Evolutionary conservation across 2,329 filamentous ascomycete genomes (phyloP), one percentile per base, ranked within the genome.

Genomic region (Cadophora sp.): DNA sequence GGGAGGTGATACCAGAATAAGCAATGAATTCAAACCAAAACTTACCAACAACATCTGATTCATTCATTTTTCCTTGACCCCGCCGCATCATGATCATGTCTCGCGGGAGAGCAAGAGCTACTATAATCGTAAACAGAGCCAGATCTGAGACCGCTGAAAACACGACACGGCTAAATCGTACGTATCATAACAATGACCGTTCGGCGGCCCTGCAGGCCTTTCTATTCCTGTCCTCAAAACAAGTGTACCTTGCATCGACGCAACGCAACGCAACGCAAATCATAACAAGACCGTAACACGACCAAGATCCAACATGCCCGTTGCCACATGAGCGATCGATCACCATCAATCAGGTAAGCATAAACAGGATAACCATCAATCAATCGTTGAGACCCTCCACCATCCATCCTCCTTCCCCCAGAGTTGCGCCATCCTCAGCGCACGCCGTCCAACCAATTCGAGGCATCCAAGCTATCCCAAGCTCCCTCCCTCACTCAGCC

Each of bases 1-100:
- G 72, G 62, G 65, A 46, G 62, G 66, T 66, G 70, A 73, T 72
- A 71, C 71, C 69, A 74, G 69, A 73, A 72, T 66, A 73, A 72
- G 63, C 70, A 71, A 72, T 63, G 53, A 67, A 66, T 48, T 69
- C 64, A 61, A 69, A 64, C 51, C 58, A 69, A 66, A n/a, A 56
- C 26, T 68, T 64, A 61, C 27, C 61, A 64, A 64, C 62, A 37
- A 50, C 6, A 40, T 46, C 24, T 43, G 37, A 62, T 37, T 27
- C 12, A 16, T 59, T 5, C 46, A 56, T 9, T 48, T 53, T 37
- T 26, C 50, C 27, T 50, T n/a, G 12, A 58, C 29, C 46, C 37
- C 29, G 48, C 19, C 43, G 14, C 37, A 53, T 62, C 51, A 34
- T 27, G 46, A 24, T 43, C 27, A 37, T n/a, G 50, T 66, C 46